phyloP scores from a whole-genome alignment of 2,329 filamentous ascomycete genomes.

The Colletotrichum gigasporum region DNA sequence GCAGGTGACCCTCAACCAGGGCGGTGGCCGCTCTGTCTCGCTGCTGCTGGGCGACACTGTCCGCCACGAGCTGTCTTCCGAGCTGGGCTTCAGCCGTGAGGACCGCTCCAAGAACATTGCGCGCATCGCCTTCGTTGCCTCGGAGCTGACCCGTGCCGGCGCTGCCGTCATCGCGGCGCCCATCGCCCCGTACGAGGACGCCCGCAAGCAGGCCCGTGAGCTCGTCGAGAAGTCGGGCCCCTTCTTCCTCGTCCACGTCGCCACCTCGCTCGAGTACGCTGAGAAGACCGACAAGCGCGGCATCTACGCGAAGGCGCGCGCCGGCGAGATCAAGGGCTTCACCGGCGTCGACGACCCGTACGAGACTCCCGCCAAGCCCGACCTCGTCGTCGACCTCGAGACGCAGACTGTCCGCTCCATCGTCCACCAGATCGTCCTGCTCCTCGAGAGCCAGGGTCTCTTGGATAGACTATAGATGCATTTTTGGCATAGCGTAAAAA shows the following conservation, averaged over 20 bases:
- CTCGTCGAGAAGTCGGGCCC: constrained; percentile 87
- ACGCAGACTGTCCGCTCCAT: constrained; percentile 91
- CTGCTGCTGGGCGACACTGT: constrained; percentile 96
- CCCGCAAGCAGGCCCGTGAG: constrained; percentile 81
- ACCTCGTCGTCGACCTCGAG: constrained; percentile 85
- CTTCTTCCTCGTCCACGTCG: constrained; percentile 96
- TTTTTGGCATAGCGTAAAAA: constrained; percentile 3
- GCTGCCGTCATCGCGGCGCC: constrained; percentile 96
- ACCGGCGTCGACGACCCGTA: constrained; percentile 98
- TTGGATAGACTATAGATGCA: constrained; percentile 72
- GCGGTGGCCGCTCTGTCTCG: constrained; percentile 93
- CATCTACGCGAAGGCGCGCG: constrained; percentile 84
- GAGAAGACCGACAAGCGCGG: constrained; percentile 96
- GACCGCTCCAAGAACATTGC: constrained; percentile 96
- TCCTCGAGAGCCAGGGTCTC: constrained; percentile 89
- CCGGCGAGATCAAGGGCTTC: constrained; percentile 96
- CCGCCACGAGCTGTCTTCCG: constrained; percentile 89
- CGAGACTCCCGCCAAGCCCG: constrained; percentile 81
- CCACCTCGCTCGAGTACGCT: constrained; percentile 88
- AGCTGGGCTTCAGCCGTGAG: constrained; percentile 92
- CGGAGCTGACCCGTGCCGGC: constrained; percentile 91
- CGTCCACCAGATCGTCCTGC: constrained; percentile 94
- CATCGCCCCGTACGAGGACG: constrained; percentile 90
- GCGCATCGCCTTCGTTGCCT: constrained; percentile 95
- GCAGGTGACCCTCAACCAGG: constrained; percentile 97